A percentile compares a stretch with the other conserved stretches of the same genome.
These are phyloP conservation scores for Chlorella sp. DNA, from an alignment of 139 green algal species.

Conservation along the genomic window DNA sequence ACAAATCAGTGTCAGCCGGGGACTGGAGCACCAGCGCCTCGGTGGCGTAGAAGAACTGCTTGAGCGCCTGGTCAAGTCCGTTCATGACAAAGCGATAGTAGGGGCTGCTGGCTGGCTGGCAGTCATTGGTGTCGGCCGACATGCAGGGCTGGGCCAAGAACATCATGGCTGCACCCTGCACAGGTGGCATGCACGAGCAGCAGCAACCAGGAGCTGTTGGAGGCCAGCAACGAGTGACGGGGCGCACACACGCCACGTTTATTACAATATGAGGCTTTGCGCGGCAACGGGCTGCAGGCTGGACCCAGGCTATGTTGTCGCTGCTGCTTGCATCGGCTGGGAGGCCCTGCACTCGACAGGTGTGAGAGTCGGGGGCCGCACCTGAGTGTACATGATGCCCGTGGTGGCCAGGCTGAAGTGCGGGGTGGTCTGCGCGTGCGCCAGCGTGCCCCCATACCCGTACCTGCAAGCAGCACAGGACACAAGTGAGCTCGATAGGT, in stretches of 20 bases:
- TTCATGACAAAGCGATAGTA: background rate
- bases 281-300: background rate
- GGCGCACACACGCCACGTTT: too few relatives aligned
- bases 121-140: background rate
- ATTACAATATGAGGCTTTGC: background rate
- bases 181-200: background rate
- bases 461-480: too few relatives aligned
- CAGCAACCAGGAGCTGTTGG: too few relatives aligned
- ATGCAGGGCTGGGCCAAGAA: background rate
- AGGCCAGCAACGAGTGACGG: too few relatives aligned
- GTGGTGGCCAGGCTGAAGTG: background rate
- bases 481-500: too few relatives aligned
- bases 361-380: too few relatives aligned
- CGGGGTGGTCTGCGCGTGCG: background rate
- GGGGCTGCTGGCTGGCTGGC: background rate
- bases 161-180: background rate
- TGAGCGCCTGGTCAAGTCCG: background rate
- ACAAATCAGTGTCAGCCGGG: background rate
- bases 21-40: background rate
- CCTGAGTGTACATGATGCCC: background rate
- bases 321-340: too few relatives aligned
- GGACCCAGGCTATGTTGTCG: background rate
- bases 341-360: too few relatives aligned
- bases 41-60: background rate
- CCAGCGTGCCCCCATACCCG: background rate